A percentile compares a stretch with the other conserved stretches of the same genome.
Evolutionary conservation across 202 grass and related monocot genomes (phyloP).

Genomic region (Carex arenaria): DNA sequence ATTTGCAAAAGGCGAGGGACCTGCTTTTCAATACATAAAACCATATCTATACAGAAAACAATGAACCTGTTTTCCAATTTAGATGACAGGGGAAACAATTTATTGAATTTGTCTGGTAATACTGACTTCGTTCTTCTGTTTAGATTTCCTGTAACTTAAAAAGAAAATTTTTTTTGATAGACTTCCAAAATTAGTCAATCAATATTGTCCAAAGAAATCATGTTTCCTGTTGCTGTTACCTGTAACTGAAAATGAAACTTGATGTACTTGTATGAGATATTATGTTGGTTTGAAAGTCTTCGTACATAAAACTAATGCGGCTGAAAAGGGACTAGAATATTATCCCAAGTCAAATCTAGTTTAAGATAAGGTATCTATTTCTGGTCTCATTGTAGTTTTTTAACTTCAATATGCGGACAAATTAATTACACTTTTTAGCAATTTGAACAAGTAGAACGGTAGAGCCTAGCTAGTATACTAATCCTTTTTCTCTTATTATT

Average conservation of each 20-base stretch:
- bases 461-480: background rate
- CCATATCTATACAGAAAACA: background rate
- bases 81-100: background rate
- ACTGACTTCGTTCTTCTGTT: background rate
- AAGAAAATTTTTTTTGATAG: background rate
- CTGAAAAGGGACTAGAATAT: background rate
- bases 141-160: background rate
- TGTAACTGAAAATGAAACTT: background rate
- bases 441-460: background rate
- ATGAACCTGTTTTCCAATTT: background rate
- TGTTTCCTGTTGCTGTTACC: background rate
- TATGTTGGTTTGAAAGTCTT: background rate
- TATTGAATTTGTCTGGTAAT: background rate
- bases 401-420: background rate
- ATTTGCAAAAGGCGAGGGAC: background rate
- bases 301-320: background rate
- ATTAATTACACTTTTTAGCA: conserved; percentile 8
- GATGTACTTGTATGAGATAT: background rate
- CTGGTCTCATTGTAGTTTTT: background rate
- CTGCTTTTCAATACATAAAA: background rate
- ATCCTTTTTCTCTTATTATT: conserved; percentile 12
- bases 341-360: background rate
- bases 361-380: background rate
- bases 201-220: background rate
- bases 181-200: background rate